Evolutionary conservation across 1,139 yeast genomes (phyloP).

Genomic region (Wickerhamomyces sp.): DNA sequence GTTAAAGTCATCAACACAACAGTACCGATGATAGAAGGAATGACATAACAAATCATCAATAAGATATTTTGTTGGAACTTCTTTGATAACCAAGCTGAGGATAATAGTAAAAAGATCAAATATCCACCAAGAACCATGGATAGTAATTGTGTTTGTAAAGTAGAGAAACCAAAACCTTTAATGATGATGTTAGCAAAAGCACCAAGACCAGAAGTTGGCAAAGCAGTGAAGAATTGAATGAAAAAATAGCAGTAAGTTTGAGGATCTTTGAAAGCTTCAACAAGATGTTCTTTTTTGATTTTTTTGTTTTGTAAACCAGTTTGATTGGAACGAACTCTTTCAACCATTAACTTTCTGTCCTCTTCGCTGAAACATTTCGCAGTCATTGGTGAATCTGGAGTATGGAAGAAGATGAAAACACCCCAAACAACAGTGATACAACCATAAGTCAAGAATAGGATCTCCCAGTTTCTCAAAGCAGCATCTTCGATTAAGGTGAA

Average conservation of each 20-base stretch:
- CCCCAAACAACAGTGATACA: conserved; percentile 48
- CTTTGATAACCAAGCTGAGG: conserved; percentile 27
- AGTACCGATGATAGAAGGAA: conserved; percentile 14
- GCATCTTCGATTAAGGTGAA: conserved; percentile 33
- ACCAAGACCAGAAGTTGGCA: conserved; percentile 30
- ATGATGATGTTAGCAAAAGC: conserved; percentile 33
- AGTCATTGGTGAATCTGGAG: conserved; percentile 52
- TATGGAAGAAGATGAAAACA: conserved; percentile 35
- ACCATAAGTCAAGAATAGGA: conserved; percentile 47
- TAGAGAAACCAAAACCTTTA: conserved; percentile 32
- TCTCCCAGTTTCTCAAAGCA: conserved; percentile 42
- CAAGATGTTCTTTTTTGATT: conserved; percentile 49
- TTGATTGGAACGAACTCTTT: conserved; percentile 45
- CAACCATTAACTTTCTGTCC: conserved; percentile 48
- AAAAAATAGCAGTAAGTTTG: conserved; percentile 36
- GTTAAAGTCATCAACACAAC: conserved; percentile 32
- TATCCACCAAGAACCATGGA: conserved; percentile 44
- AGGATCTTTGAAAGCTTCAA: conserved; percentile 36
- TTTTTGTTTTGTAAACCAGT: conserved; percentile 54
- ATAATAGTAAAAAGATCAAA: conserved; percentile 28
- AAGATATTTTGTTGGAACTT: conserved; percentile 25
- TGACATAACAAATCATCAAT: conserved; percentile 10
- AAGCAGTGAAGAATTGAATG: conserved; percentile 26
- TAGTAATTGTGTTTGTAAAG: conserved; percentile 35
- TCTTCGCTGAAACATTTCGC: conserved; percentile 48